Percentiles rank a stretch among this genome's conserved stretches.
These are phyloP conservation scores for Coemansia sp. DNA, from an alignment of 192 early-diverging fungal species.

Conservation along the genomic window DNA sequence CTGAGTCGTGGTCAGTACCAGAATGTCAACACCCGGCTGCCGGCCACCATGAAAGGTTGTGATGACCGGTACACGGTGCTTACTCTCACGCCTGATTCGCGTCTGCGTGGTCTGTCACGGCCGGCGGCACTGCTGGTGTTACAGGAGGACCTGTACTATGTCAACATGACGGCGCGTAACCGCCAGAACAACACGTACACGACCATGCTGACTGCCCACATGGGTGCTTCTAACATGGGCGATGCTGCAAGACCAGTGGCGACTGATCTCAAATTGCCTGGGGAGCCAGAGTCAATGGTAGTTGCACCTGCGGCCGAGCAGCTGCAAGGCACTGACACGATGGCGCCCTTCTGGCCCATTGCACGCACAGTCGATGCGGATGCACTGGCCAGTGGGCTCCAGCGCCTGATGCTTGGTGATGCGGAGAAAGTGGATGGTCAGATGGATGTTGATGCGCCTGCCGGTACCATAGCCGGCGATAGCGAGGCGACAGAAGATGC, in stretches of 20 bases:
- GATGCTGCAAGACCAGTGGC: constrained; percentile 20
- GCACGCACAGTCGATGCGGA: constrained; percentile 13
- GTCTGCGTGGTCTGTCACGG: too few relatives aligned
- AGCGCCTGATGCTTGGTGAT: neutral
- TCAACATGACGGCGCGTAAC: neutral
- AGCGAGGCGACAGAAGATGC: neutral
- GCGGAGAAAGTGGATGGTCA: neutral
- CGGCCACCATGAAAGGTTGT: too few relatives aligned
- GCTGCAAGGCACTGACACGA: constrained; percentile 4
- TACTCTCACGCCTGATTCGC: too few relatives aligned
- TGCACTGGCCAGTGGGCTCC: constrained; percentile 3
- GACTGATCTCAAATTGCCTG: neutral
- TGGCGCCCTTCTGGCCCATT: constrained; percentile 2
- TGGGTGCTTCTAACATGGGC: neutral
- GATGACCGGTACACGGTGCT: too few relatives aligned
- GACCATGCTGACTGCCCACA: constrained; percentile 27
- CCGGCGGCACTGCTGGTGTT: too few relatives aligned
- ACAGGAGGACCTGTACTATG: constrained; percentile 8
- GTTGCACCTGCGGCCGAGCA: neutral
- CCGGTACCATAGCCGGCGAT: neutral
- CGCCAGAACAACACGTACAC: neutral
- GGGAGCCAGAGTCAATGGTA: neutral
- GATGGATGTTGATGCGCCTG: neutral
- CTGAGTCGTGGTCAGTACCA: too few relatives aligned
- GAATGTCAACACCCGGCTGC: too few relatives aligned